phyloP scores from a whole-genome alignment of 352 stramenopile species.

The Pythium grandisporangium region DNA sequence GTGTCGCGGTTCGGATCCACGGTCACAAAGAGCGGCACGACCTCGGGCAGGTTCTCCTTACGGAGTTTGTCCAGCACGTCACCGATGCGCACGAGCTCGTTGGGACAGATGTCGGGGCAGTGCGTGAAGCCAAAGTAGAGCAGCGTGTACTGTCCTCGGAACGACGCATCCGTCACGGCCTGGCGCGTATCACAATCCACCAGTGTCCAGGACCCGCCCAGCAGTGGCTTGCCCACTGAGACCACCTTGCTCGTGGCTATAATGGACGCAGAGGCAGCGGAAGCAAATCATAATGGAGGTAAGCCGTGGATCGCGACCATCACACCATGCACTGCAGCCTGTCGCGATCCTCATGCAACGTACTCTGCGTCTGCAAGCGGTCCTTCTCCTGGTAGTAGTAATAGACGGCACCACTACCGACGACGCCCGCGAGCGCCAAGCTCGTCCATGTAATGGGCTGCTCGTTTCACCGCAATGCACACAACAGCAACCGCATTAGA shows the following conservation, averaged over 20 bases:
- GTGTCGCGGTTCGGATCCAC: conserved; percentile 97
- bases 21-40: conserved; percentile 95
- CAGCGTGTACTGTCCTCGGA: conserved; percentile 92
- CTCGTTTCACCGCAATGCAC: too few species aligned
- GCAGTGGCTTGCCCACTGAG: conserved; percentile 85
- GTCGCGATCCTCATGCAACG: conserved; percentile 6
- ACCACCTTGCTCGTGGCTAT: conserved; percentile 80
- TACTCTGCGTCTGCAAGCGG: conserved; percentile 75
- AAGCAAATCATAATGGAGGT: too few species aligned
- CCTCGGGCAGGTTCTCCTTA: conserved; percentile 43
- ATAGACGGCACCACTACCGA: conserved; percentile 66
- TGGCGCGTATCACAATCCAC: conserved; percentile 84
- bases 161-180: conserved; percentile 88
- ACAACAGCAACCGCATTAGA: too few species aligned
- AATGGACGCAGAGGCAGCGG: too few species aligned
- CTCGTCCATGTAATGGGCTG: conserved; percentile 84
- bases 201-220: conserved; percentile 90
- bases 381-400: conserved; percentile 90
- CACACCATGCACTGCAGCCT: neutral
- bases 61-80: conserved; percentile 91
- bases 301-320: neutral
- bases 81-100: conserved; percentile 97
- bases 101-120: conserved; percentile 99
- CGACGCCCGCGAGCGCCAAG: conserved; percentile 57
- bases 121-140: conserved; percentile 99